A percentile compares a stretch with the other conserved stretches of the same genome.
Evolutionary conservation across 2,329 filamentous ascomycete genomes (phyloP).

Genomic region (Trichoderma cornu-damae): DNA sequence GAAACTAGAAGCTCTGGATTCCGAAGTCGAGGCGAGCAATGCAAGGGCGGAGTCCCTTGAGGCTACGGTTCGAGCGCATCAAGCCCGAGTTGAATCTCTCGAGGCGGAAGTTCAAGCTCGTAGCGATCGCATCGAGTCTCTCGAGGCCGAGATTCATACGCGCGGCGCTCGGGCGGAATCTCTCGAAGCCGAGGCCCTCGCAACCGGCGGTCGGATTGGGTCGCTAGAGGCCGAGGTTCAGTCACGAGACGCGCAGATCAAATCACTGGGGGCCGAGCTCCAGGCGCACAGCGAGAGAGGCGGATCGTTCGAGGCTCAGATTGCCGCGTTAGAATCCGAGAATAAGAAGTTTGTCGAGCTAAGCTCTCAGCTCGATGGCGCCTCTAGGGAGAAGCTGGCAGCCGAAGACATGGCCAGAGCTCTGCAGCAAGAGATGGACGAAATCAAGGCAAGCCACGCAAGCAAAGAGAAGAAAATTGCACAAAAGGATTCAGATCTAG

Average conservation of each 20-base stretch:
- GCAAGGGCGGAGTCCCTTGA: constrained; percentile 22
- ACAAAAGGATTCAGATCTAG: constrained; percentile 47
- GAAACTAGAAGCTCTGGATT: constrained; percentile 41
- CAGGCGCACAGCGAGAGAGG: constrained; percentile 37
- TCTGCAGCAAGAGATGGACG: constrained; percentile 27
- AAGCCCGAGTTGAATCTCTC: constrained; percentile 22
- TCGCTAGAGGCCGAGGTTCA: constrained; percentile 28
- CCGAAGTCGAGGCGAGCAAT: constrained; percentile 27
- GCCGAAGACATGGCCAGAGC: constrained; percentile 28
- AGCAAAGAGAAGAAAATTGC: constrained; percentile 41
- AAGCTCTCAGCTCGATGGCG: constrained; percentile 31
- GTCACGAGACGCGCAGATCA: constrained; percentile 37
- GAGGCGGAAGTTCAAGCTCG: constrained; percentile 30
- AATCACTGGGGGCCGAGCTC: constrained; percentile 35
- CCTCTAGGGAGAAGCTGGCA: constrained; percentile 25
- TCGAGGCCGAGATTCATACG: constrained; percentile 38
- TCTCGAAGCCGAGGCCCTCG: constrained; percentile 36
- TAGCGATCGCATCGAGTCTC: constrained; percentile 36
- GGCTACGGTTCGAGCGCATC: constrained; percentile 25
- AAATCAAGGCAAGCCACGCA: constrained; percentile 19
- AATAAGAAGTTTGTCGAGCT: constrained; percentile 28
- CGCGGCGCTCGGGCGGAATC: constrained; percentile 40
- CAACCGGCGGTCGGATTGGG: constrained; percentile 21
- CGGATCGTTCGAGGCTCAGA: constrained; percentile 35
- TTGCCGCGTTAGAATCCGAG: constrained; percentile 18